Conservation (phyloP, 1,284 basidiomycete genomes). For the Malassezia psittaci region DNA sequence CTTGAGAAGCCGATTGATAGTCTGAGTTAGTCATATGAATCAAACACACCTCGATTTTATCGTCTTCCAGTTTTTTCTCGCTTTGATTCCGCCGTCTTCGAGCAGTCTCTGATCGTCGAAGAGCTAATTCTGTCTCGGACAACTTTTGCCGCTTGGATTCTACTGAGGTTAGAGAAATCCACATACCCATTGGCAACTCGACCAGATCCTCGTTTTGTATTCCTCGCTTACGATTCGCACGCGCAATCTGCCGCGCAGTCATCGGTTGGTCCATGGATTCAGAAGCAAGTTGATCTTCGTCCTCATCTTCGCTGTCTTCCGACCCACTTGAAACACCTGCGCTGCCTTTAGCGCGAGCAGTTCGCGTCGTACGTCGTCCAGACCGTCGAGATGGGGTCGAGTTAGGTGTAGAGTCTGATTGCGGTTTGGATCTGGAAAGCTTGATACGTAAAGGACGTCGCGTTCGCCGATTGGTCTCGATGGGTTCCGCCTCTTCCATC, state of each 20-base stretch:
- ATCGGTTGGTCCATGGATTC: slow-evolving; percentile 28
- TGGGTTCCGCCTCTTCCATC: slow-evolving; percentile 5
- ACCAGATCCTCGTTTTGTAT: slow-evolving; percentile 23
- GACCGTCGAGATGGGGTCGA: slow-evolving; percentile 8
- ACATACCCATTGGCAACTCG: slow-evolving; percentile 33
- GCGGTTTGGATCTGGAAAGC: not conserved
- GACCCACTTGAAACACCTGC: slow-evolving; percentile 8
- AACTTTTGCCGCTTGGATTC: slow-evolving; percentile 55
- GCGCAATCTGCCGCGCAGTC: slow-evolving; percentile 40
- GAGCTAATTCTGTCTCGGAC: slow-evolving; percentile 69
- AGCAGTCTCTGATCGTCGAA: slow-evolving; percentile 73
- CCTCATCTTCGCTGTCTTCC: slow-evolving; percentile 22
- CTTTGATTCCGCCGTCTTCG: slow-evolving; percentile 71
- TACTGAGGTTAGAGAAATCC: not conserved
- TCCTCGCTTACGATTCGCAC: slow-evolving; percentile 20
- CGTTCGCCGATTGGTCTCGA: slow-evolving; percentile 9
- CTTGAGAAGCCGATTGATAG: slow-evolving; percentile 79
- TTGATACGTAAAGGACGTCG: slow-evolving; percentile 11
- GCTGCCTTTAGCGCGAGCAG: not conserved
- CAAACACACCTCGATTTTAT: slow-evolving; percentile 56
- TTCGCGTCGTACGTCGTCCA: not conserved
- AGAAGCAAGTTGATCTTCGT: slow-evolving; percentile 18
- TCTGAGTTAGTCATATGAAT: slow-evolving; percentile 49
- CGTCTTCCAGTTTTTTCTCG: slow-evolving; percentile 82
- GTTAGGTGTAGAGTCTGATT: not conserved